Base-by-base conservation (phyloP, 805 yeast genomes). In the Kuraishia molischiana region DNA sequence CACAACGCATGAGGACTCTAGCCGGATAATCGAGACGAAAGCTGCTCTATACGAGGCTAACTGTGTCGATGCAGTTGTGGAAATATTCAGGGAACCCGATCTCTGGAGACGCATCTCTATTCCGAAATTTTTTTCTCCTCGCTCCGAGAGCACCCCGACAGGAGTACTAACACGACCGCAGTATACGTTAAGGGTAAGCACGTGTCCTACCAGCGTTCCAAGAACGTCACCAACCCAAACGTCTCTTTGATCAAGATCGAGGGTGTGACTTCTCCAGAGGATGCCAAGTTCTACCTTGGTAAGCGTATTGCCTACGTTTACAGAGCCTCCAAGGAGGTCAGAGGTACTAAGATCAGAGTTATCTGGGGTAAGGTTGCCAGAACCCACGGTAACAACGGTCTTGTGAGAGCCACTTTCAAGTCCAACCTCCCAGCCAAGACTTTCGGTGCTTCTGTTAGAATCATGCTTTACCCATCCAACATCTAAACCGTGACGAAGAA, bases 141-240 rank as follows among this genome's bases (percentile, higher is more conserved):
- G 32, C n/a, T n/a, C n/a, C n/a, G n/a, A 61, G 62, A n/a, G n/a
- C n/a, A n/a, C n/a, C n/a, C n/a, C n/a, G n/a, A n/a, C n/a, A n/a
- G n/a, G n/a, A n/a, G n/a, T n/a, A n/a, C n/a, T n/a, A n/a, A 67
- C 49, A 34, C 19, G 32, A 52, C 51, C 49, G 48, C 66, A 85
- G 94, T 92, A 77, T 92, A 92, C 96, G 97, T 92, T 74, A 92
- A 90, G 82, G 98, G 97, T 76, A 92, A 90, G 82, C 98, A 92
- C 84, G 69, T 92, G 66, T 89, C 97, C 61, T 92, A 90, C 95
- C 97, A 92, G 80, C 94, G 98, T 78, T 87, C 97, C 60, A 92
- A 92, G 87, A 79, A 79, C 71, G 85, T 83, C 67, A 87, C 81
- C 82, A 85, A 92, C 94, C 97, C 98, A 70, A 83, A 85, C 77